Base-by-base conservation (phyloP, 371 early-diverging fungal species). In the Gilbertella persicaria region DNA sequence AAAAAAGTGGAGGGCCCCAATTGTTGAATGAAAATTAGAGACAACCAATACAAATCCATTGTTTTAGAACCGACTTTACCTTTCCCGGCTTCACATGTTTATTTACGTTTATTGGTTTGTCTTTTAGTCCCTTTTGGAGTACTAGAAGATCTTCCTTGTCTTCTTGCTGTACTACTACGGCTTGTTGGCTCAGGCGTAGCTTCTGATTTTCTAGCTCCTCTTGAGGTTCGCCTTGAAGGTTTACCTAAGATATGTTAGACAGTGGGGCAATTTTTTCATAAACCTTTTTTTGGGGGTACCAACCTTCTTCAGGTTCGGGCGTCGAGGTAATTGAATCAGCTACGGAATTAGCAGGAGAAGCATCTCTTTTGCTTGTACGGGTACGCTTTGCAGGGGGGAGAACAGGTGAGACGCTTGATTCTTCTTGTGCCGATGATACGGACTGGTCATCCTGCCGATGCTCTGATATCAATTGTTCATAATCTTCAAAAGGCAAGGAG, bases 271-370 rank as follows among this genome's bases (percentile, higher is more conserved):
- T 38, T 16, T 7, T 38, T 38, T 38, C 16, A 23, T 12, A 41
- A 23, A 23, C 9, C 23, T 8, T 41, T 23, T 23, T 3, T 29
- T 20, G 35, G 52, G 44, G 25, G 25, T 12, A 56, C 20, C 6
- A 26, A 78, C 82, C 68, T 64, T 79, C 81, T 69, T 86, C 79
- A 58, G 79, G 75, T 47, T 82, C 75, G 35, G 85, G 78, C 43
- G 82, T 70, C 40, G 91, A 80, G 48, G 88, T 71, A 23, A 69
- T 66, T 17, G 77, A 73, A 62, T 67, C 67, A 53, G 67, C 75
- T 25, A 62, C 72, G 30, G 77, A 87, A 5, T 71, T 82, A 38
- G 79, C 66, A 17, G 78, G 79, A 6, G 84, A 90, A 14, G 69
- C 57, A 14, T 80, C 83, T 33, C 79, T 57, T 38, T 77, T 71